Evolutionary conservation across 2,329 filamentous ascomycete species (phyloP), one percentile per base, ranked within the genome.

Genomic region (Fusarium nematophilum): DNA sequence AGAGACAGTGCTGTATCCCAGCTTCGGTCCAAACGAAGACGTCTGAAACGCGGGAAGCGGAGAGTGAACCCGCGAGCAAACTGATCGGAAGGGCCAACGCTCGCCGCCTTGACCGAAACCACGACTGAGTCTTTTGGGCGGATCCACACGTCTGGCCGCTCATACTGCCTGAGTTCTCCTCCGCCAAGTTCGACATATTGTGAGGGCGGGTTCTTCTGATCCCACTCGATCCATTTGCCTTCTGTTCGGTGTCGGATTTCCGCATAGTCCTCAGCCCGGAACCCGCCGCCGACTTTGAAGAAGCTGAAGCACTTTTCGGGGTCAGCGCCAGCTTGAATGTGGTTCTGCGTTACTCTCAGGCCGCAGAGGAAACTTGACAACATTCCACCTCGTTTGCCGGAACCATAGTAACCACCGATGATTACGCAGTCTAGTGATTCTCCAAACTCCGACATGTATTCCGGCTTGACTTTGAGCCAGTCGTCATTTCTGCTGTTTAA

Each of bases 381-480:
- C 2, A 78, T 86, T 33, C 94, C 95, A 42, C 95, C 95, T 40
- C 95, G 86, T 51, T 85, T 87, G 0, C 95, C 95, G 25, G 90
- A 91, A 11, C 95, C 95, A 72, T 91, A 99, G 76, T 97, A 98
- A 8, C 92, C 95, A 49, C 94, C 95, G 47, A 99, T 86, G 13
- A 99, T 82, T 11, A 97, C 79, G 64, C 93, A 92, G 72, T 99
- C 95, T 4, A 99, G 85, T 0, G 90, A 92, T 75, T 98, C 94
- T 58, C 95, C 95, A 72, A 95, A 97, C 60, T 97, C 94, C 3
- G 89, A 89, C 93, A 98, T 97, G 74, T 99, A 99, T 63, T 99
- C 95, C 1, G 95, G 95, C 70, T 99, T 99, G 8, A 99, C 93
- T 73, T 99, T 99, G 77, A 97, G 90, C 95, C 95, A 99, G 75